phyloP scores from a whole-genome alignment of 2,329 filamentous ascomycete species.

The Alternaria panax region DNA sequence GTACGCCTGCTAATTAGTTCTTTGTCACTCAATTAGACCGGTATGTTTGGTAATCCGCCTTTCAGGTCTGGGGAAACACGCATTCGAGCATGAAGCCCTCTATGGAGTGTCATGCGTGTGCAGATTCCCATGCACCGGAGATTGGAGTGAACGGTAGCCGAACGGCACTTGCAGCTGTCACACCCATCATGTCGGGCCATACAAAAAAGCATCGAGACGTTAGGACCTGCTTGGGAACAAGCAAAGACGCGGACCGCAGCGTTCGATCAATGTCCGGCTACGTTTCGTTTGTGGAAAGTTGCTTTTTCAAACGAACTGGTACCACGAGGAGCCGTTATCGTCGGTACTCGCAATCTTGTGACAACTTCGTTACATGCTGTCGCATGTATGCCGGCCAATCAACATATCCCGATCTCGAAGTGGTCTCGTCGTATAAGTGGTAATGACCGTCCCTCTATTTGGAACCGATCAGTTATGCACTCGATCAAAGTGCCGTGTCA shows the following conservation, averaged over 20 bases:
- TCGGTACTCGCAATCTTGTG: background rate
- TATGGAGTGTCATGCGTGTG: background rate
- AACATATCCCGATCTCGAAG: background rate
- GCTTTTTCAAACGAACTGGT: background rate
- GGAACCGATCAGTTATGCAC: background rate
- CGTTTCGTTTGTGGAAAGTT: background rate
- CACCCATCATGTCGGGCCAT: conserved; percentile 4
- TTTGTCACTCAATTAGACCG: conserved; percentile 1
- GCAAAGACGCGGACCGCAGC: conserved; percentile 5
- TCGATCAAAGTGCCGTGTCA: background rate
- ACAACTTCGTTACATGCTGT: background rate
- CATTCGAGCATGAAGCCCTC: conserved; percentile 1
- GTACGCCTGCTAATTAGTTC: conserved; percentile 1
- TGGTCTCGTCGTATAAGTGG: background rate
- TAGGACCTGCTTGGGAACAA: conserved; percentile 1
- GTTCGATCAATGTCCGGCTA: background rate
- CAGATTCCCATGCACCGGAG: background rate
- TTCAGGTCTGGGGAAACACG: conserved; percentile 1
- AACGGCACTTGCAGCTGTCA: conserved; percentile 8
- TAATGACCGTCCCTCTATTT: background rate
- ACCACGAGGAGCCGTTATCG: background rate
- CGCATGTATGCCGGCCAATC: background rate
- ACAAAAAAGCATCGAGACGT: conserved; percentile 4
- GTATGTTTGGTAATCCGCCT: conserved; percentile 21
- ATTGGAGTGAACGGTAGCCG: conserved; percentile 3